A percentile compares a stretch with the other conserved stretches of the same genome.
Evolutionary conservation across 305 asterid species (phyloP).

Genomic region (Fraxinus sp.): DNA sequence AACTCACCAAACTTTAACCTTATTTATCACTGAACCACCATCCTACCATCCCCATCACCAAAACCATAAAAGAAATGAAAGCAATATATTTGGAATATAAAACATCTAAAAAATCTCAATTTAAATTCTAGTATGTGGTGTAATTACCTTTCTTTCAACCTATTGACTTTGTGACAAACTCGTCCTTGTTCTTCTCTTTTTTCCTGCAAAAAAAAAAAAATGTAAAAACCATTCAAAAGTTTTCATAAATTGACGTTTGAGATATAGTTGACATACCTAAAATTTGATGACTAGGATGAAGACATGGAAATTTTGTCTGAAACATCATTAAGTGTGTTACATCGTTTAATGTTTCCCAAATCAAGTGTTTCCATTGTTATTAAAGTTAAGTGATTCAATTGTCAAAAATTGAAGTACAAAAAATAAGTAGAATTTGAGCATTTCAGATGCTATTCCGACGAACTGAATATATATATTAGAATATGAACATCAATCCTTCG

Average conservation of each 20-base stretch:
- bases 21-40: neutral
- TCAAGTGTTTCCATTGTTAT: neutral
- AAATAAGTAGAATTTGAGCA: too few species aligned
- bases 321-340: neutral
- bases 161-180: neutral
- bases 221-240: neutral
- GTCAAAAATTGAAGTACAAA: neutral
- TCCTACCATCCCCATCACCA: neutral
- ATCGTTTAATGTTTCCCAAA: neutral
- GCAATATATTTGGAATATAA: neutral
- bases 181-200: neutral
- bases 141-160: neutral
- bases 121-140: neutral
- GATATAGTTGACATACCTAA: neutral
- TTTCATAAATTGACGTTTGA: neutral
- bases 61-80: neutral
- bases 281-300: neutral
- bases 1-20: neutral
- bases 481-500: too few species aligned
- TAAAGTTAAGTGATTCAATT: neutral
- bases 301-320: neutral
- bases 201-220: neutral
- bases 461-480: too few species aligned
- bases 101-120: neutral
- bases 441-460: too few species aligned